Conservation (phyloP, 371 early-diverging fungal species). For the Conidiobolus incongruus region DNA sequence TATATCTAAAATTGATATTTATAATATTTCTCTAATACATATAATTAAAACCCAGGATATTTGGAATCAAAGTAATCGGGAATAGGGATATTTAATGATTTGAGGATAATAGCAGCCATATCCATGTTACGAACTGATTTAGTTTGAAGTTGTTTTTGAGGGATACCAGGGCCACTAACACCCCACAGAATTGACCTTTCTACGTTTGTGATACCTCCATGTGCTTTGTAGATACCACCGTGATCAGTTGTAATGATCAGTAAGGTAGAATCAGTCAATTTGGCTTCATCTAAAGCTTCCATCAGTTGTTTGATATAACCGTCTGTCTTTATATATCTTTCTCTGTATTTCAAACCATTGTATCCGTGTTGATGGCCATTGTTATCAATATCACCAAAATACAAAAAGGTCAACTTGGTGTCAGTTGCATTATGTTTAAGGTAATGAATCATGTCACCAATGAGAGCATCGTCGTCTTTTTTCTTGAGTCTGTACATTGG, state of each 20-base stretch:
- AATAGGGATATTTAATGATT: neutral
- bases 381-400: slow-evolving; percentile 6
- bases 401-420: slow-evolving; percentile 3
- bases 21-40: no score
- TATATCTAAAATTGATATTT: no score
- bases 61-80: neutral
- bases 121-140: neutral
- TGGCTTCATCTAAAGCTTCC: neutral
- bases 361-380: slow-evolving; percentile 4
- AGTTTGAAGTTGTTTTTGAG: neutral
- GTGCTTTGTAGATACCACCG: slow-evolving; percentile 4
- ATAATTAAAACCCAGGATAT: neutral
- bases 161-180: slow-evolving; percentile 1
- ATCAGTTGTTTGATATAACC: slow-evolving; percentile 1
- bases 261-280: slow-evolving; percentile 1
- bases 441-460: slow-evolving; percentile 3
- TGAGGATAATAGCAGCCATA: neutral
- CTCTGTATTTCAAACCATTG: slow-evolving; percentile 1
- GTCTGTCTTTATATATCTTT: slow-evolving; percentile 3
- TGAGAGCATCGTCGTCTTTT: neutral
- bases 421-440: slow-evolving; percentile 1
- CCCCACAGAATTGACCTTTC: slow-evolving; percentile 3
- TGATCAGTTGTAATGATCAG: slow-evolving; percentile 8
- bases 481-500: neutral
- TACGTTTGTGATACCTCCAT: slow-evolving; percentile 4